phyloP scores from a whole-genome alignment of 2,329 filamentous ascomycete species.

The Aschersonia sp. region DNA sequence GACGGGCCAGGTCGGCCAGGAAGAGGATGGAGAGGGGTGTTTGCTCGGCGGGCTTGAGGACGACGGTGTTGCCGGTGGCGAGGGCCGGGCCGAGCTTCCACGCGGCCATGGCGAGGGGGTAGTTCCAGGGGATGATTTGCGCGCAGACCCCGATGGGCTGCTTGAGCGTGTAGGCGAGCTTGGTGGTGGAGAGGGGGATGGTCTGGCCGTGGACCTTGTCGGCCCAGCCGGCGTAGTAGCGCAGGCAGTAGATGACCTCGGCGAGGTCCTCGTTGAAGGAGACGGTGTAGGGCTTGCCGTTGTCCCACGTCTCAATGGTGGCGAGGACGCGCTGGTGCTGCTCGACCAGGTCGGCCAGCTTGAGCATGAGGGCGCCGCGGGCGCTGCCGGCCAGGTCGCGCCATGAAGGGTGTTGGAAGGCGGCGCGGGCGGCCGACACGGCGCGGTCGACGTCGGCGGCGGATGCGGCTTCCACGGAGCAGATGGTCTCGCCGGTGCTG shows the following conservation, averaged over 20 bases:
- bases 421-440: constrained; percentile 40
- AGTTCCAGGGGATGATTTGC: constrained; percentile 66
- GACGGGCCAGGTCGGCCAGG: constrained; percentile 50
- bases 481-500: constrained; percentile 18
- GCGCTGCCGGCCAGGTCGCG: constrained; percentile 50
- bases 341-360: constrained; percentile 57
- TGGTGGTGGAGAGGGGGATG: constrained; percentile 52
- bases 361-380: constrained; percentile 55
- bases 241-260: constrained; percentile 30
- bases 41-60: constrained; percentile 54
- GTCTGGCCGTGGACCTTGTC: constrained; percentile 70
- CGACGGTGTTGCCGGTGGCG: constrained; percentile 47
- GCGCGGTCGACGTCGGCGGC: constrained; percentile 17
- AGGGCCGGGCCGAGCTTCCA: constrained; percentile 67
- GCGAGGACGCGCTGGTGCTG: constrained; percentile 37
- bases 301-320: constrained; percentile 66
- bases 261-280: constrained; percentile 52
- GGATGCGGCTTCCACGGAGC: constrained; percentile 16
- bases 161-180: constrained; percentile 62
- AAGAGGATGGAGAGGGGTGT: constrained; percentile 52
- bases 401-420: constrained; percentile 56
- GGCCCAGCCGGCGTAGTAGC: constrained; percentile 67
- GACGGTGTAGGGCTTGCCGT: constrained; percentile 52
- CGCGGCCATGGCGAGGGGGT: constrained; percentile 30
- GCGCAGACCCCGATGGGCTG: constrained; percentile 68